Evolutionary conservation across 2,329 filamentous ascomycete species (phyloP).

Genomic region (Chrysosphaeria jannelii): DNA sequence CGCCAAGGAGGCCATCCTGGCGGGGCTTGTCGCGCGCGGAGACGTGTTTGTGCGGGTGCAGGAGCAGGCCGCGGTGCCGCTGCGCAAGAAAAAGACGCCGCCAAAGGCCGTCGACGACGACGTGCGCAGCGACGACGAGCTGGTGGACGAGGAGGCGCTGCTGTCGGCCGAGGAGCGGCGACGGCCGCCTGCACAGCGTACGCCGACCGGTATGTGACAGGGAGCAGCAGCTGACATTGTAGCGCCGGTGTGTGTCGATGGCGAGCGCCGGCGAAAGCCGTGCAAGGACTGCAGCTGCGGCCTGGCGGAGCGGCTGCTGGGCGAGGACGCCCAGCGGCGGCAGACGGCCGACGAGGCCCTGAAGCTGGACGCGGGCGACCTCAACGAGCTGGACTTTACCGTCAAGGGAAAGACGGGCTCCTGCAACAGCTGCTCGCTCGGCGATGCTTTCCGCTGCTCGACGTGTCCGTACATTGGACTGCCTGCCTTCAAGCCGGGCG

Average conservation of each 20-base stretch:
- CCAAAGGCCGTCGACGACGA: conserved; percentile 10
- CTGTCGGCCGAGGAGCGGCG: conserved; percentile 63
- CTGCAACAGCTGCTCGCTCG: conserved; percentile 65
- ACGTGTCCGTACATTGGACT: conserved; percentile 62
- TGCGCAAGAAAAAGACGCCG: conserved; percentile 29
- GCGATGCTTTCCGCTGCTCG: conserved; percentile 60
- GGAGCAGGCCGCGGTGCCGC: conserved; percentile 23
- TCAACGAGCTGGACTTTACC: conserved; percentile 83
- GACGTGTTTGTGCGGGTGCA: conserved; percentile 52
- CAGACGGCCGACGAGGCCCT: conserved; percentile 15
- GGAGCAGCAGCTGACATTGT: no score
- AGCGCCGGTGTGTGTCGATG: no score
- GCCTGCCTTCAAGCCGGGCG: conserved; percentile 86
- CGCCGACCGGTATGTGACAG: no score
- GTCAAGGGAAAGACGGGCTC: conserved; percentile 91
- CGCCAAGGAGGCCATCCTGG: conserved; percentile 53
- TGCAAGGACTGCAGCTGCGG: conserved; percentile 98
- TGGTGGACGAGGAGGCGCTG: conserved; percentile 75
- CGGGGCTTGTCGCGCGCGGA: conserved; percentile 33
- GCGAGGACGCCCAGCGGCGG: conserved; percentile 32
- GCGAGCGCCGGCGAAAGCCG: conserved; percentile 60
- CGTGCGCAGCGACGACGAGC: conserved; percentile 33
- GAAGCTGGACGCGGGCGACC: conserved; percentile 45
- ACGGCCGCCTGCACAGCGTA: conserved; percentile 52
- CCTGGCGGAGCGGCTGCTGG: conserved; percentile 54